A percentile compares a stretch with the other conserved stretches of the same genome.
Conservation (phyloP, 495 filamentous ascomycete genomes). For the Daldinia loculata region DNA sequence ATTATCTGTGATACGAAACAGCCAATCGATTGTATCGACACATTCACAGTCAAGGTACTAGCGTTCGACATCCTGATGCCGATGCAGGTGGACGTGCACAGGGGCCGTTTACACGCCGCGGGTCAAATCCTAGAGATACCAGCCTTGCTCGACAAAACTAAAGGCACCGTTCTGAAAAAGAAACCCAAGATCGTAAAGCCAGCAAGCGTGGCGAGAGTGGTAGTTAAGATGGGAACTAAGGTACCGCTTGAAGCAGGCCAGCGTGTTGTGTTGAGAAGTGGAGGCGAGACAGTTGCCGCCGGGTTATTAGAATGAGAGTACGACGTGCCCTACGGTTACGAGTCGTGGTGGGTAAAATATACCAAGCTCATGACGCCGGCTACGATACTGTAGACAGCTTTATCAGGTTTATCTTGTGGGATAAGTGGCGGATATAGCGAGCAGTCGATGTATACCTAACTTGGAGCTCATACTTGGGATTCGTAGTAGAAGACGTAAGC, state of each 20-base stretch:
- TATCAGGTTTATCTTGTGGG: background rate
- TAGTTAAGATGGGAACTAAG: conserved; percentile 76
- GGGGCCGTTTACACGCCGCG: conserved; percentile 80
- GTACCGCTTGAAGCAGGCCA: conserved; percentile 82
- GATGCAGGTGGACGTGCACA: conserved; percentile 86
- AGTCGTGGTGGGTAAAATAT: background rate
- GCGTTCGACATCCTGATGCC: conserved; percentile 91
- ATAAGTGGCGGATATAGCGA: background rate
- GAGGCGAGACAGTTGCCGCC: conserved; percentile 84
- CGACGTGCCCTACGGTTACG: background rate
- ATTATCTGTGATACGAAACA: conserved; percentile 76
- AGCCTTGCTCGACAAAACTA: conserved; percentile 77
- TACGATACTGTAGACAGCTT: background rate
- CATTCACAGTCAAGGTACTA: conserved; percentile 81
- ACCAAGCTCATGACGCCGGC: background rate
- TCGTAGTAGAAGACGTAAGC: background rate
- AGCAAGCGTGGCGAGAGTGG: conserved; percentile 68
- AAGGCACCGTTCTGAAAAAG: conserved; percentile 76
- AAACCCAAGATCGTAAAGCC: conserved; percentile 83
- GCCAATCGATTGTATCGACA: conserved; percentile 72
- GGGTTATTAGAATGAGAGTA: conserved; percentile 75
- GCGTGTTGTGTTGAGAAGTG: conserved; percentile 80
- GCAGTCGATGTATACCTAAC: background rate
- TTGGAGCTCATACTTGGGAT: background rate
- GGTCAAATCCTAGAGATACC: conserved; percentile 76